Base-by-base conservation (phyloP, 202 grass and related monocot species). In the Zizania palustris region DNA sequence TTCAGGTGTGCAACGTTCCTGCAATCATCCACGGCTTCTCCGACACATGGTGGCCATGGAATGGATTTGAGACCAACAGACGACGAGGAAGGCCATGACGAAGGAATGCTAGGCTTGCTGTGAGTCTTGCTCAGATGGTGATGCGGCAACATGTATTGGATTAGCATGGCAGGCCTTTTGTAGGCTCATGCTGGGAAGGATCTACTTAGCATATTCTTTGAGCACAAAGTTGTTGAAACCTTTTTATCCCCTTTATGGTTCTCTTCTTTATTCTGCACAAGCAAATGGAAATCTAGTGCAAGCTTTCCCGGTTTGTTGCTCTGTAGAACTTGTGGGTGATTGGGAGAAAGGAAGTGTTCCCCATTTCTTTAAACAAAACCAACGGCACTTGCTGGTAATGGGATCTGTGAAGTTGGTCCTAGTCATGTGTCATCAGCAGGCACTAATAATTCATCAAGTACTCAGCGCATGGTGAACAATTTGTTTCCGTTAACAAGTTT, bases 201-300 rank as follows among this genome's bases (percentile, higher is more conserved):
- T 88, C 45, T 79, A 54, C 49, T 42, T 74, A 70, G 85, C 69
- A 88, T 88, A 83, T 83, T 83, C 80, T 61, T 70, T 48, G 40
- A 75, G 75, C 85, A 88, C 75, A 57, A 80, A 70, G 70, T 75
- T 50, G 16, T 48, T n/a, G 63, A 78, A 34, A 12, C 33, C 78
- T 62, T 75, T 82, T 82, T 59, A 20, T 13, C 45, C 49, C 33
- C 36, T 75, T 80, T 69, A n/a, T 76, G 1, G 63, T 71, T 40
- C 68, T 78, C 36, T 63, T 67, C 33, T 88, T 80, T 88, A 69
- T 88, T 39, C 37, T 84, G 65, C 46, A 65, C 56, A 70, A 71
- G 19, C 46, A 80, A 69, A 69, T 75, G 80, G 56, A 53, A 10
- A 69, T 83, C 53, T 63, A 56, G 80, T 80, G 80, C 67, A 79